Conservation (phyloP, 495 filamentous ascomycete species). For the Thozetella sp. region DNA sequence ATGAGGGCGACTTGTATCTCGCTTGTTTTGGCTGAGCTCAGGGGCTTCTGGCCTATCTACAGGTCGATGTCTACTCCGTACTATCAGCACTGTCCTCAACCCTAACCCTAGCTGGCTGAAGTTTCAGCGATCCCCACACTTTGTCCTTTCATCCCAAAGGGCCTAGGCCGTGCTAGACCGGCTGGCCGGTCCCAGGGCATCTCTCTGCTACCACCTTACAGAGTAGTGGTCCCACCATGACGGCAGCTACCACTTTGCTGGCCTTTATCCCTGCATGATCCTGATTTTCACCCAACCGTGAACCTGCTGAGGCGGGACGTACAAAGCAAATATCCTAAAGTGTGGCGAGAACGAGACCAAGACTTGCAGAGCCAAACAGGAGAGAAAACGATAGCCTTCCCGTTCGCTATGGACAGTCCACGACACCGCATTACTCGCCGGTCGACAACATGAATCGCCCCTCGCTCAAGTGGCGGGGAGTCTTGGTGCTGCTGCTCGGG, state of each 20-base stretch:
- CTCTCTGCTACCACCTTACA: no score
- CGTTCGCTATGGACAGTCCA: constrained; percentile 22
- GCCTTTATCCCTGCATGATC: background rate
- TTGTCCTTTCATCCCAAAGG: no score
- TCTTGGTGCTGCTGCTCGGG: constrained; percentile 18
- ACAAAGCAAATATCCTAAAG: no score
- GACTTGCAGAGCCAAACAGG: background rate
- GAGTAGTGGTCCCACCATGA: background rate
- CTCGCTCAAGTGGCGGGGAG: constrained; percentile 6
- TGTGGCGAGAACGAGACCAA: background rate
- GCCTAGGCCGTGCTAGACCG: no score
- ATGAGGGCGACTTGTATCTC: no score
- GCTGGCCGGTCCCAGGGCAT: background rate
- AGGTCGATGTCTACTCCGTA: no score
- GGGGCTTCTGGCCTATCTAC: no score
- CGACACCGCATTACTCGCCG: background rate
- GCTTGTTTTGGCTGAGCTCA: no score
- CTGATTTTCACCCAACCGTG: background rate
- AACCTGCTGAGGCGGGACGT: no score
- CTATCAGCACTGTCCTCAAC: no score
- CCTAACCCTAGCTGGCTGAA: no score
- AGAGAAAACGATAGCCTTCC: constrained; percentile 7
- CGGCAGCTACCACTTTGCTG: background rate
- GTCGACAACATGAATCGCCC: constrained; percentile 10
- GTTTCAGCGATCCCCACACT: no score